phyloP scores from a whole-genome alignment of 768 basidiomycete genomes.

The Psilocybe subaeruginosa region DNA sequence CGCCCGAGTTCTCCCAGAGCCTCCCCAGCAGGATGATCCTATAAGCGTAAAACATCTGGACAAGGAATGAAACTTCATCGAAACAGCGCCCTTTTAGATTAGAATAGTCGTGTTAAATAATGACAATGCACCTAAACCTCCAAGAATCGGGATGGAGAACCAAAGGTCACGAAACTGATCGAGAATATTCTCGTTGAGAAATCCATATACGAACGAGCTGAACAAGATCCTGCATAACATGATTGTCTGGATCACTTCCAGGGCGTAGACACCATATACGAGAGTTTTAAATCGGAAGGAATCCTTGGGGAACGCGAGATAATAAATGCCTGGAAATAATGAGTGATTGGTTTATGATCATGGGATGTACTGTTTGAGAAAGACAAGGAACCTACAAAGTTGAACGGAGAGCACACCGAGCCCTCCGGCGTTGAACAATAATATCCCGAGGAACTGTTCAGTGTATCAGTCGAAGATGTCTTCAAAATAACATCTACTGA shows the following conservation, averaged over 20 bases:
- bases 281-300: not conserved
- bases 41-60: slow-evolving; percentile 5
- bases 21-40: not conserved
- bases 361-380: not conserved
- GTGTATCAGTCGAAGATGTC: not conserved
- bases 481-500: not conserved
- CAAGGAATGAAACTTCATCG: slow-evolving; percentile 2
- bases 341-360: not conserved
- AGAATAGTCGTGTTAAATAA: no score
- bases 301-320: slow-evolving; percentile 7
- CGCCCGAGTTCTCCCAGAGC: not conserved
- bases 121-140: not conserved
- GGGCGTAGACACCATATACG: slow-evolving; percentile 2
- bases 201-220: slow-evolving; percentile 3
- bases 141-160: slow-evolving; percentile 4
- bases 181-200: not conserved
- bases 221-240: not conserved
- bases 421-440: not conserved
- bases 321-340: slow-evolving; percentile 1
- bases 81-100: not conserved
- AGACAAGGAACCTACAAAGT: slow-evolving; percentile 2
- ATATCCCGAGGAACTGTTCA: not conserved
- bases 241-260: slow-evolving; percentile 6
- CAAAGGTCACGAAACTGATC: not conserved
- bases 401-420: slow-evolving; percentile 5